Evolutionary conservation across 306 rosid species (phyloP).

Genomic region (Neltuma alba): DNA sequence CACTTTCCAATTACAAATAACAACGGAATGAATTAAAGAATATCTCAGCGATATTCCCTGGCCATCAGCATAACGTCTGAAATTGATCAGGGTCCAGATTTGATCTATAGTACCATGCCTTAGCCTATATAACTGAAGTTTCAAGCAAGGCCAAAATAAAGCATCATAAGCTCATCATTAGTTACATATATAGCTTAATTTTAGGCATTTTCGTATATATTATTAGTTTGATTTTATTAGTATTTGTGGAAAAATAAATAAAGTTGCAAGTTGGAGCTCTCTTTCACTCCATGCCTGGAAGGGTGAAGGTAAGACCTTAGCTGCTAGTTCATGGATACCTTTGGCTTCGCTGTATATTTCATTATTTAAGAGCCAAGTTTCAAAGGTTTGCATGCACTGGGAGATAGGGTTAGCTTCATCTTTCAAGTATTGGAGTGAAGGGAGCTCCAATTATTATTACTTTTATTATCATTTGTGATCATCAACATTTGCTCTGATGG

Average conservation of each 20-base stretch:
- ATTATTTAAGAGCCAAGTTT: not conserved
- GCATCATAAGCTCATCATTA: not conserved
- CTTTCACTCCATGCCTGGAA: conserved; percentile 1
- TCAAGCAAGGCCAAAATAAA: not conserved
- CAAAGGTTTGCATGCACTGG: not conserved
- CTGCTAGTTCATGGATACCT: conserved; percentile 4
- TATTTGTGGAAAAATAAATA: not conserved
- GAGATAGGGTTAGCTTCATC: not conserved
- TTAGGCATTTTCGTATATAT: not conserved
- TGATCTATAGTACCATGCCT: not conserved
- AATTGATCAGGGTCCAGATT: not conserved
- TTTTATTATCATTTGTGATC: not conserved
- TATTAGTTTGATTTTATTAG: not conserved
- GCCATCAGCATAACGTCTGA: not conserved
- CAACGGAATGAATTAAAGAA: not conserved
- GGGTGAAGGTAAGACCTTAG: not conserved
- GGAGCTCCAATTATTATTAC: not conserved
- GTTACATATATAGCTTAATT: not conserved
- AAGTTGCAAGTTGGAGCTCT: not conserved
- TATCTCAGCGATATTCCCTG: not conserved
- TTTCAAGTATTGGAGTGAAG: conserved; percentile 5
- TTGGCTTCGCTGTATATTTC: not conserved
- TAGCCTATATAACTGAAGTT: conserved; percentile 4
- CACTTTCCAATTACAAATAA: not conserved
- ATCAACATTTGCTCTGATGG: not conserved